phyloP scores from a whole-genome alignment of 2,329 filamentous ascomycete genomes.

The Sphaceloma murrayae region DNA sequence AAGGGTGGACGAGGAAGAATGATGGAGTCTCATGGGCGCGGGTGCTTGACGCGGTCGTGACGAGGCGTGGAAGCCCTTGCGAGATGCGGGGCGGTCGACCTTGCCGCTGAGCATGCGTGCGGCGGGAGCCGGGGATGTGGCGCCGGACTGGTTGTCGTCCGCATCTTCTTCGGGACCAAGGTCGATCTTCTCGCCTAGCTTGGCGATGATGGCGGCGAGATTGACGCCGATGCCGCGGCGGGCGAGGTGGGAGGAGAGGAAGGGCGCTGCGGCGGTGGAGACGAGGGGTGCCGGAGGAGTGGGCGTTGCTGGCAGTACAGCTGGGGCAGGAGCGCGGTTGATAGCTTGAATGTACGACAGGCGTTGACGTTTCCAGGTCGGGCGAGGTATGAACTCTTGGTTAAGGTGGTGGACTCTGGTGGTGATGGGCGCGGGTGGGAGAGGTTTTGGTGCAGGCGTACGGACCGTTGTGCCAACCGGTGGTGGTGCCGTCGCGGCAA shows the following conservation, averaged over 20 bases:
- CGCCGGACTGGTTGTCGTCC: constrained; percentile 15
- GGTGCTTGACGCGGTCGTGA: constrained; percentile 27
- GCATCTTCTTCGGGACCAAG: constrained; percentile 23
- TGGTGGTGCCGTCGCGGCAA: constrained; percentile 17
- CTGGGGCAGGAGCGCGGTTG: not conserved
- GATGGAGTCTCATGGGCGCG: no score
- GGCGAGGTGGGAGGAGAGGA: constrained; percentile 32
- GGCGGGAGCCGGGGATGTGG: constrained; percentile 7
- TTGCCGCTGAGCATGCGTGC: constrained; percentile 20
- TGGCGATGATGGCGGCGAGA: constrained; percentile 25
- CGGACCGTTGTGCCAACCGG: constrained; percentile 4
- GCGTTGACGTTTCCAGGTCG: constrained; percentile 19
- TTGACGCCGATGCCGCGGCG: constrained; percentile 36
- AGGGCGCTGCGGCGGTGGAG: constrained; percentile 27
- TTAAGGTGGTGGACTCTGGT: constrained; percentile 18
- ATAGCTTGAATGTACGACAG: constrained; percentile 13
- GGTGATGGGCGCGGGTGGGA: not conserved
- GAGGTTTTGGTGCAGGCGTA: constrained; percentile 16
- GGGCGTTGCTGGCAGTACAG: not conserved
- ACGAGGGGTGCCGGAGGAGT: constrained; percentile 4
- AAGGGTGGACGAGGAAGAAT: no score
- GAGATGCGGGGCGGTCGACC: constrained; percentile 22
- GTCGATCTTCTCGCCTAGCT: constrained; percentile 28
- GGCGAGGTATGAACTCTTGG: constrained; percentile 17
- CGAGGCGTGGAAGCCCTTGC: constrained; percentile 25